A percentile compares a stretch with the other conserved stretches of the same genome.
These are phyloP conservation scores for Alternaria panax DNA, from an alignment of 2,329 filamentous ascomycete species.

Conservation along the genomic window DNA sequence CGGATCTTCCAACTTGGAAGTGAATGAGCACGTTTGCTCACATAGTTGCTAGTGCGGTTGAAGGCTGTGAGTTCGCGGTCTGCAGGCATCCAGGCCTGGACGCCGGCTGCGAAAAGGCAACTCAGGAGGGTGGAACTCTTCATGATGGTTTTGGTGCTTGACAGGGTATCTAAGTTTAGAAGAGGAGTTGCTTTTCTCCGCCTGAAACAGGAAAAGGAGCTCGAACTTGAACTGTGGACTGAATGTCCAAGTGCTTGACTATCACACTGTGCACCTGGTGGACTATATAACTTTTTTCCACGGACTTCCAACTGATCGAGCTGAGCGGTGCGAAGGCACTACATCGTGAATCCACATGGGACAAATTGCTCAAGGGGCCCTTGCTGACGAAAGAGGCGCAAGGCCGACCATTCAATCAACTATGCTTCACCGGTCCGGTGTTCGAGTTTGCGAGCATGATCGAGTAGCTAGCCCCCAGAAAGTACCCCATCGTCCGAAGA, in stretches of 20 bases:
- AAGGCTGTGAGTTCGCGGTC: slow-evolving; percentile 13
- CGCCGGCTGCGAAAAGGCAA: slow-evolving; percentile 12
- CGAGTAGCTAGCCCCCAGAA: not conserved
- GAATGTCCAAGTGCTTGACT: not conserved
- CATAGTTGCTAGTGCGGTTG: slow-evolving; percentile 9
- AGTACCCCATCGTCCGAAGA: not conserved
- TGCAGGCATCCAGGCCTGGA: slow-evolving; percentile 14
- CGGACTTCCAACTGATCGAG: not conserved
- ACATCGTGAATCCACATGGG: not conserved
- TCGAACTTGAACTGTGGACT: not conserved
- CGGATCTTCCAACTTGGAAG: slow-evolving; percentile 54
- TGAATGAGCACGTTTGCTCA: slow-evolving; percentile 2
- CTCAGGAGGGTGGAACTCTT: slow-evolving; percentile 3
- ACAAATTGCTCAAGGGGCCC: not conserved
- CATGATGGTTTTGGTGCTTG: too few species aligned
- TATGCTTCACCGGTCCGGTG: not conserved
- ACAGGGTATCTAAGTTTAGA: not conserved
- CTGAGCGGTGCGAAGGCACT: not conserved
- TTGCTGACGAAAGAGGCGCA: not conserved
- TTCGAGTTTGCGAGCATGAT: not conserved
- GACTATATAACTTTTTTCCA: slow-evolving; percentile 3
- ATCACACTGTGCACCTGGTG: not conserved
- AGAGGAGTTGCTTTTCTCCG: not conserved
- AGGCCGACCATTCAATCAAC: not conserved
- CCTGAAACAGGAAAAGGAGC: slow-evolving; percentile 1